phyloP scores from a whole-genome alignment of 495 filamentous ascomycete species.

The Tricharina praecox region DNA sequence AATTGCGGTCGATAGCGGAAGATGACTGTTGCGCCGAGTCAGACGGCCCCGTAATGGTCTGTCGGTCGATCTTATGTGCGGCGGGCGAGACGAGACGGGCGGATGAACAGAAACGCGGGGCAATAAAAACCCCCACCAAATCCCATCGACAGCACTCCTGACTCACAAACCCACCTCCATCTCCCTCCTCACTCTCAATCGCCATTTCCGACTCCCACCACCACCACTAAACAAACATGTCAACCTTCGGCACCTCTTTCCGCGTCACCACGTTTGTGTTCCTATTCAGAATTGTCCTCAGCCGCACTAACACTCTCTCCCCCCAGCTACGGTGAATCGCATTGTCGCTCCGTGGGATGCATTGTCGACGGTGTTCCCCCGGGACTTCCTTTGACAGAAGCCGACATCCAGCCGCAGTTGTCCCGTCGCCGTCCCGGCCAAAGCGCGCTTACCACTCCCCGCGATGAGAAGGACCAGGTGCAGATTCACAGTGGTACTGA shows the following conservation, averaged over 20 bases:
- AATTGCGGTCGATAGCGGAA: no score
- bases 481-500: slow-evolving; percentile 91
- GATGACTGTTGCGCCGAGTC: no score
- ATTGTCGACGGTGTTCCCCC: slow-evolving; percentile 82
- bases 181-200: background rate
- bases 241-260: slow-evolving; percentile 78
- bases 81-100: no score
- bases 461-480: slow-evolving; percentile 82
- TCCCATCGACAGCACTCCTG: no score
- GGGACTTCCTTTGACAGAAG: slow-evolving; percentile 72
- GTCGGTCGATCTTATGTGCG: no score
- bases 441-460: slow-evolving; percentile 74
- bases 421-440: slow-evolving; percentile 82
- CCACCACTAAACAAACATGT: slow-evolving; percentile 40
- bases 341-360: slow-evolving; percentile 78
- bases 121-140: no score
- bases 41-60: no score
- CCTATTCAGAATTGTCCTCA: no score
- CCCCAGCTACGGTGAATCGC: slow-evolving; percentile 69
- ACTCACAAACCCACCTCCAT: background rate
- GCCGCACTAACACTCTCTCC: no score
- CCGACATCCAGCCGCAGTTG: slow-evolving; percentile 89
- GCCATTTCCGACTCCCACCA: background rate
- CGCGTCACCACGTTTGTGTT: slow-evolving; percentile 62
- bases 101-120: no score